A percentile compares a stretch with the other conserved stretches of the same genome.
Conservation (phyloP, 2,329 filamentous ascomycete genomes). For the Pyricularia grisea region DNA sequence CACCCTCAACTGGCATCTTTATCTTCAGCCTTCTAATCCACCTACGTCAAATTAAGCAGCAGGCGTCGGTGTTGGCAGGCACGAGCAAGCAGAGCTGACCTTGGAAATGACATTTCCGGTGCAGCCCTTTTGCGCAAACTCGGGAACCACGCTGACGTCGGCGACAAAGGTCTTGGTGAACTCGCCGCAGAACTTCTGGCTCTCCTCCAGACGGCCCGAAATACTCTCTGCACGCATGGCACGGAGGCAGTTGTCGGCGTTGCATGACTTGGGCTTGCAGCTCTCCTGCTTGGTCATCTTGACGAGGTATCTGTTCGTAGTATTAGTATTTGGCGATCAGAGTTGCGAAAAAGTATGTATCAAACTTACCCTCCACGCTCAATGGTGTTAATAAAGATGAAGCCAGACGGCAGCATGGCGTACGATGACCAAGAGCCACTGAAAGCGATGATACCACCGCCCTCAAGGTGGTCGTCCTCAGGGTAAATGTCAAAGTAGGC, state of each 20-base stretch:
- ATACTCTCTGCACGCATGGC: background rate
- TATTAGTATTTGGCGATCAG: background rate
- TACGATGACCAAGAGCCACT: constrained; percentile 34
- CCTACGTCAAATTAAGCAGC: background rate
- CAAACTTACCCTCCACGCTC: constrained; percentile 23
- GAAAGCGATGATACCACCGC: constrained; percentile 25
- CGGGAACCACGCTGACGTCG: constrained; percentile 1
- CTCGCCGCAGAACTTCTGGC: constrained; percentile 1
- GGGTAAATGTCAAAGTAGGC: constrained; percentile 38
- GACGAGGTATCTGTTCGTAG: constrained; percentile 7
- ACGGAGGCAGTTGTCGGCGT: constrained; percentile 1
- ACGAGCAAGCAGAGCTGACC: constrained; percentile 3
- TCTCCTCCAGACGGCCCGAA: constrained; percentile 1
- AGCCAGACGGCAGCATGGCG: constrained; percentile 27
- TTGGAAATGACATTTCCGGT: background rate
- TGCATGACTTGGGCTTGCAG: background rate
- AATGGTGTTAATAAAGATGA: constrained; percentile 37
- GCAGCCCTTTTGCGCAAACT: background rate
- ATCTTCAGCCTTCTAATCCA: background rate
- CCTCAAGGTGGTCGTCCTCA: constrained; percentile 32
- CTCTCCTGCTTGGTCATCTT: constrained; percentile 2
- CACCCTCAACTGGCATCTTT: background rate
- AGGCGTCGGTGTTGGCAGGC: background rate
- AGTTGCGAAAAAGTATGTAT: background rate
- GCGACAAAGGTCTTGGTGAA: constrained; percentile 8